Evolutionary conservation across 352 stramenopile species (phyloP).

Genomic region (Thraustochytrium striatum): DNA sequence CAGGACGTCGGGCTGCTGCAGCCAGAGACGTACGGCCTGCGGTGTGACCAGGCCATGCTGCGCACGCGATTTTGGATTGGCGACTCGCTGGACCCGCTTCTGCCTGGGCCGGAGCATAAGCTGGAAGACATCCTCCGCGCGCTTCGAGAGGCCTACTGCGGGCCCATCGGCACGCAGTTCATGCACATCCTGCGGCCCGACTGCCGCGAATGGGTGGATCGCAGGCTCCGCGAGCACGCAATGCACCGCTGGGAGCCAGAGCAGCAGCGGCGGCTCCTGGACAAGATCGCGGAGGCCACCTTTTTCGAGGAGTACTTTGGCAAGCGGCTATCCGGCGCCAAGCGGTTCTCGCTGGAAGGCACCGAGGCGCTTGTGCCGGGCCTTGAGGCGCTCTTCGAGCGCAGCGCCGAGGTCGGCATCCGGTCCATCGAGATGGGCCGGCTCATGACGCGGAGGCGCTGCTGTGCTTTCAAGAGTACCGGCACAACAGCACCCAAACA

Average conservation of each 20-base stretch:
- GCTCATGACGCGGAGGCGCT: conserved; percentile 70
- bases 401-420: conserved; percentile 58
- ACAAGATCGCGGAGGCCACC: conserved; percentile 18
- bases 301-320: conserved; percentile 74
- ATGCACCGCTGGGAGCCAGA: conserved; percentile 82
- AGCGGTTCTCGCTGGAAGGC: conserved; percentile 76
- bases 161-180: conserved; percentile 74
- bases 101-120: conserved; percentile 10
- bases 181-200: conserved; percentile 62
- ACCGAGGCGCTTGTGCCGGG: conserved; percentile 71
- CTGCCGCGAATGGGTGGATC: not conserved
- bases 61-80: conserved; percentile 24
- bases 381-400: conserved; percentile 66
- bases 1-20: conserved; percentile 32
- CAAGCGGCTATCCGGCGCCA: conserved; percentile 76
- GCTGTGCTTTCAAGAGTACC: conserved; percentile 66
- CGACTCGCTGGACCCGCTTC: conserved; percentile 11
- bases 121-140: conserved; percentile 51
- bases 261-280: conserved; percentile 68
- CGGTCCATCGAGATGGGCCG: conserved; percentile 74
- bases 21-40: conserved; percentile 30
- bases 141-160: conserved; percentile 65
- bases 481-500: conserved; percentile 70
- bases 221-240: conserved; percentile 5
- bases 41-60: conserved; percentile 1